Evolutionary conservation across 192 early-diverging fungal genomes (phyloP).

Genomic region (Chytriomyces hyalinus): DNA sequence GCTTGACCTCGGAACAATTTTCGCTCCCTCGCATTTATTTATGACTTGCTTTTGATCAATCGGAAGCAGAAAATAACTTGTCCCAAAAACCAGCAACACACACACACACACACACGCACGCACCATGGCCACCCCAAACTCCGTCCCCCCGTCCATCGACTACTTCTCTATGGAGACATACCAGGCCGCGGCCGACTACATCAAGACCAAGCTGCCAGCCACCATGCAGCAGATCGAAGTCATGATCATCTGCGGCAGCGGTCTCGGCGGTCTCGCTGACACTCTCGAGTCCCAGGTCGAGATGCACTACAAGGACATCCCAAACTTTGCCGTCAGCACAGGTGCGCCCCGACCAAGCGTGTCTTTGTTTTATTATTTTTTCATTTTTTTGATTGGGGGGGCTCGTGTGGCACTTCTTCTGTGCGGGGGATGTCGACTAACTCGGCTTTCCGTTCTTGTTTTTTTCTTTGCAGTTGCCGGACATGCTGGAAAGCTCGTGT

Average conservation of each 20-base stretch:
- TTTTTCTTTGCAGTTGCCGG: slow-evolving; percentile 43
- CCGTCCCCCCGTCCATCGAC: slow-evolving; percentile 25
- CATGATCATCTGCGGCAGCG: slow-evolving; percentile 83
- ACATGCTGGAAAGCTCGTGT: slow-evolving; percentile 81
- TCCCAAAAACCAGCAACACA: no score
- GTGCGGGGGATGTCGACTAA: not conserved
- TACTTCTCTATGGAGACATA: slow-evolving; percentile 51
- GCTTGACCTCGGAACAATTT: no score
- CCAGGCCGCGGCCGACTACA: slow-evolving; percentile 51
- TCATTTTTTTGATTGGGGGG: not conserved
- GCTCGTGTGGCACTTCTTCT: slow-evolving; percentile 14
- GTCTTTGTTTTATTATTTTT: not conserved
- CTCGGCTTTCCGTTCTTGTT: not conserved
- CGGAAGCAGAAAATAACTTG: no score
- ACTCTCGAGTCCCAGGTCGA: slow-evolving; percentile 66
- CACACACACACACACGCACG: no score
- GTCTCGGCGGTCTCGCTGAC: slow-evolving; percentile 80
- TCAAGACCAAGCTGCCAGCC: slow-evolving; percentile 49
- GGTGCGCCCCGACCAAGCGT: slow-evolving; percentile 44
- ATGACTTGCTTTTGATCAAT: no score
- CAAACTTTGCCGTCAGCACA: slow-evolving; percentile 80
- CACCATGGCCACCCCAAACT: slow-evolving; percentile 41
- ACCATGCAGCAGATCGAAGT: slow-evolving; percentile 58
- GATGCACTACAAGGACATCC: slow-evolving; percentile 80
- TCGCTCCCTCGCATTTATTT: no score